A percentile compares a stretch with the other conserved stretches of the same genome.
Evolutionary conservation across 208 protist genomes (phyloP).

Genomic region (Blechomonas ayalai): DNA sequence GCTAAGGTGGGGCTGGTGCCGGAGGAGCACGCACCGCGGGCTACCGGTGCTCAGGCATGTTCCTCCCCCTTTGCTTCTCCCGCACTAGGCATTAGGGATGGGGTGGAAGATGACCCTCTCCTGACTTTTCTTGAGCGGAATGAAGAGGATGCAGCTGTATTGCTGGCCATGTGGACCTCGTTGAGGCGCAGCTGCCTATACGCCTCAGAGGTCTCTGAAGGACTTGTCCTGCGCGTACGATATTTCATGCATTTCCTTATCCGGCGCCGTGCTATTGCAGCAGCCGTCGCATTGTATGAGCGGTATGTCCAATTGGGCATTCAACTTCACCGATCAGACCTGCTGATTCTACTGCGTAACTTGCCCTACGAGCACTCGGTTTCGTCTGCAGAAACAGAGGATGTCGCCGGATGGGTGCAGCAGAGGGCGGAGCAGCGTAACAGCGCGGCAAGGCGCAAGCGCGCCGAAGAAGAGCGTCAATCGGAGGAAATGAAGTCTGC

Average conservation of each 20-base stretch:
- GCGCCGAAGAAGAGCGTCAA: too few species aligned
- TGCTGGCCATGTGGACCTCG: slow-evolving; percentile 79
- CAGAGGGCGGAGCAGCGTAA: slow-evolving; percentile 13
- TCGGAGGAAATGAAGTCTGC: too few species aligned
- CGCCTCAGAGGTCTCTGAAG: slow-evolving; percentile 65
- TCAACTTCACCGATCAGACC: slow-evolving; percentile 55
- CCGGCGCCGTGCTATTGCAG: slow-evolving; percentile 42
- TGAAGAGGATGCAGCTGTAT: slow-evolving; percentile 56
- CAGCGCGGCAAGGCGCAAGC: too few species aligned
- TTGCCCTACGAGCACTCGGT: slow-evolving; percentile 65
- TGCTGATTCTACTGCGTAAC: slow-evolving; percentile 59
- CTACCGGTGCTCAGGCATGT: not conserved
- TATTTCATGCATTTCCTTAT: slow-evolving; percentile 71
- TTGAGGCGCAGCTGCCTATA: slow-evolving; percentile 69
- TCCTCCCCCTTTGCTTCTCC: too few species aligned
- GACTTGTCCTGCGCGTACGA: slow-evolving; percentile 44
- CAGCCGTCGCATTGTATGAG: slow-evolving; percentile 60
- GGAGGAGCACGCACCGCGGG: not conserved
- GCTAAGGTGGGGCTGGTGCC: slow-evolving; percentile 5
- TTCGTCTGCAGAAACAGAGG: not conserved
- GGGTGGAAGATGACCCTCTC: slow-evolving; percentile 23
- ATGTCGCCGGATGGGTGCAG: slow-evolving; percentile 9
- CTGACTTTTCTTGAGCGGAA: slow-evolving; percentile 57
- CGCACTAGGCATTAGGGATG: not conserved
- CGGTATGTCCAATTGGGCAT: slow-evolving; percentile 60